Base-by-base conservation (phyloP, 768 basidiomycete species). In the Chalciporus sphaerocephalus region DNA sequence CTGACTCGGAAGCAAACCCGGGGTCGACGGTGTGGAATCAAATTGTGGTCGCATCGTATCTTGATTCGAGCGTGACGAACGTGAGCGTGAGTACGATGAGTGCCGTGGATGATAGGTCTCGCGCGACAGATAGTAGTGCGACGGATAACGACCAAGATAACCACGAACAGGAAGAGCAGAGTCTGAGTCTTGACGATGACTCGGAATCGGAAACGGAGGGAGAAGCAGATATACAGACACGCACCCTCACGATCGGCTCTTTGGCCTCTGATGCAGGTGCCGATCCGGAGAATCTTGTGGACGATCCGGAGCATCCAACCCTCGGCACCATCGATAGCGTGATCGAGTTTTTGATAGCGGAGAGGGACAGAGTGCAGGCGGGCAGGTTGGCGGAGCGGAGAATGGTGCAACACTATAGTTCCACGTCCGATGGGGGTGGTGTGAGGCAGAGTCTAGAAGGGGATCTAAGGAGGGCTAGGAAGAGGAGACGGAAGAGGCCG, bases 271-370 rank as follows among this genome's bases (percentile, higher is more conserved):
- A 59, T 30, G 58, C 27, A 20, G 61, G 54, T 21, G 49, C 55
- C 2, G 67, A 69, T 20, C 52, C 59, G 6, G 64, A 66, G 20
- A 50, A 18, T 2, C 18, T 13, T 1, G 39, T 55, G 25, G 35
- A 47, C 38, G 70, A 72, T 17, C 40, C 59, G 13, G 70, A 69
- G 21, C 72, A 78, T 37, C 87, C 88, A 0, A 87, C 84, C 3
- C 65, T 91, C 12, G 88, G 88, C 0, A 76, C 78, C 42, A 74
- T 91, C 13, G 85, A 85, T 47, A 80, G 81, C 48, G 85, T 84
- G 0, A 71, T 91, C 12, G 78, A 76, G n/a, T 91, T 88, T 49
- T 73, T 89, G 40, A 84, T 82, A 34, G 79, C 78, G 9, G 87
- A 90, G 60, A 73, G 85, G 44, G 79, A 78, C 27, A 72, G 74